phyloP scores from a whole-genome alignment of 306 rosid species.

The Rosa rugosa region DNA sequence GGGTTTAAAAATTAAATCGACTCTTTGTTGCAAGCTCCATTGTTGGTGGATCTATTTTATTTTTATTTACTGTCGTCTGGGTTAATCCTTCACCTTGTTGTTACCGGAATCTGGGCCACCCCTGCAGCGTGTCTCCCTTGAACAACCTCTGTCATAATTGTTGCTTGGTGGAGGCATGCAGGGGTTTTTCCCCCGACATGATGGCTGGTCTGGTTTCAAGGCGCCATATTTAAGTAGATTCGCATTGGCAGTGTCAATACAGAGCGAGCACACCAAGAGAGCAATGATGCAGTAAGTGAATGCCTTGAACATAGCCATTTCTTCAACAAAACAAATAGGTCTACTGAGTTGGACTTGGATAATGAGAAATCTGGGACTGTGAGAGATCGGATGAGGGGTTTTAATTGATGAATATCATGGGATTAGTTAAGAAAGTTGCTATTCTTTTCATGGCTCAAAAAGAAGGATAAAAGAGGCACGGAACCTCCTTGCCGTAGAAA shows the following conservation, averaged over 20 bases:
- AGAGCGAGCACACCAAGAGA: background rate
- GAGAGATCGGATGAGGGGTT: background rate
- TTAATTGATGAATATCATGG: background rate
- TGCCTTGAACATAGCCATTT: background rate
- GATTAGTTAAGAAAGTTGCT: background rate
- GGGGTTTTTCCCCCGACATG: background rate
- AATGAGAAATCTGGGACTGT: background rate
- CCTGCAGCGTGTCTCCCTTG: background rate
- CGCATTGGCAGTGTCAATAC: background rate
- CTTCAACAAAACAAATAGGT: background rate
- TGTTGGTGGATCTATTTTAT: background rate
- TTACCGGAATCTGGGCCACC: background rate
- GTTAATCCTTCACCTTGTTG: background rate
- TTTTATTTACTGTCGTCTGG: background rate
- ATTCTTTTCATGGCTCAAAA: background rate
- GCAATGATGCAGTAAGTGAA: background rate
- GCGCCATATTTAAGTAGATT: background rate
- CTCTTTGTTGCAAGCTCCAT: background rate
- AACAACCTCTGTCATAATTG: background rate
- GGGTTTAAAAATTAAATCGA: background rate
- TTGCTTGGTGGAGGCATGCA: conserved; percentile 12
- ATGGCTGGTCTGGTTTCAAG: background rate
- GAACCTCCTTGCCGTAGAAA: background rate
- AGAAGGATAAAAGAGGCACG: background rate
- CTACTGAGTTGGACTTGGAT: background rate